Base-by-base conservation (phyloP, 2,329 filamentous ascomycete genomes). In the Xylariaceae sp. region DNA sequence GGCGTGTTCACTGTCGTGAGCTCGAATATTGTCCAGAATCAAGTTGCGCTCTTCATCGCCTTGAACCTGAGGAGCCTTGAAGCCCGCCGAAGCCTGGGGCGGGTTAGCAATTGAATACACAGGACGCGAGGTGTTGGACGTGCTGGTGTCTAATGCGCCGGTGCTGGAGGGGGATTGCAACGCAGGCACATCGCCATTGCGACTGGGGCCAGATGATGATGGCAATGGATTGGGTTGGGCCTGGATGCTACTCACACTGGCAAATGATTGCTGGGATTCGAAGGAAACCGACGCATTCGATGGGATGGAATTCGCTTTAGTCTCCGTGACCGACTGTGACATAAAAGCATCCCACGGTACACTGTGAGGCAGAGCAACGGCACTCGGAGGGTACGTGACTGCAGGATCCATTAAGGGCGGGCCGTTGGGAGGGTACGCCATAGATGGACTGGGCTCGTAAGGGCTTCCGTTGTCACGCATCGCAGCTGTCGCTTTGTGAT, bases 331-430 rank as follows among this genome's bases (percentile, higher is more conserved):
- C 19, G 82, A 77, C 65, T 88, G 86, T 23, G 89, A 82, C 78
- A 96, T 85, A 79, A 95, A 95, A 40, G 87, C 85, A 70, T 97
- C 93, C 93, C 93, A 98, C 57, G 92, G 89, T 78, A 93, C 90
- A 46, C 62, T 66, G 70, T 92, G 91, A 37, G 91, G 89, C 48
- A 96, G 76, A 57, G 90, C 89, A 68, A 93, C 90, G 57, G 91
- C 87, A 51, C 89, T 89, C 6, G 90, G 85, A 51, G 89, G 82
- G 67, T 93, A 96, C 16, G 88, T 85, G 50, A 90, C 87, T 52
- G 89, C 82, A 16, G 90, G 83, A 69, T 96, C 91, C 79, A 96
- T 86, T 69, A 92, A 81, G 43, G 88, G 81, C 52, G 87, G 81
- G 61, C 83, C 86, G 67, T 86, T 87, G 61, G 90, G 85, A 56